A percentile compares a stretch with the other conserved stretches of the same genome.
Evolutionary conservation across 1,139 yeast genomes (phyloP).

Genomic region (Diutina ranongensis): DNA sequence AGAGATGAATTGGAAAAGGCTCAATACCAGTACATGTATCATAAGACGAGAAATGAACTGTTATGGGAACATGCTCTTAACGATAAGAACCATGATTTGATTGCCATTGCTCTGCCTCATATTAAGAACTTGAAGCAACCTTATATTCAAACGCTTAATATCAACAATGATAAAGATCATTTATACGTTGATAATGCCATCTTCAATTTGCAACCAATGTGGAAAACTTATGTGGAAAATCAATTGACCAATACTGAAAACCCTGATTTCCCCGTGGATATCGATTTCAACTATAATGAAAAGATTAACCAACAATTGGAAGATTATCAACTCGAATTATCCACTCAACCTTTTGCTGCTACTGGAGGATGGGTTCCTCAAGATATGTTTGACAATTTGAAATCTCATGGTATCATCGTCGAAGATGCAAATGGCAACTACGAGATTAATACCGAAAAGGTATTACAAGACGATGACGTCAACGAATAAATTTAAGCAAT

Average conservation of each 20-base stretch:
- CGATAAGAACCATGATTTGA: constrained; percentile 48
- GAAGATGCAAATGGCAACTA: constrained; percentile 25
- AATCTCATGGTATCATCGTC: constrained; percentile 53
- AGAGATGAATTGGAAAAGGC: constrained; percentile 64
- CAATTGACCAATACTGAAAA: constrained; percentile 39
- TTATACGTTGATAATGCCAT: constrained; percentile 55
- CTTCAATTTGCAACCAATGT: constrained; percentile 63
- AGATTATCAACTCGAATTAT: constrained; percentile 55
- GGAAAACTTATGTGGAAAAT: constrained; percentile 61
- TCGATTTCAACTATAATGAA: constrained; percentile 42
- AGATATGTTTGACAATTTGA: constrained; percentile 68
- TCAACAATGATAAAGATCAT: constrained; percentile 52
- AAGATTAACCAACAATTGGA: constrained; percentile 48
- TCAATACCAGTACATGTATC: constrained; percentile 76
- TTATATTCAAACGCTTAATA: constrained; percentile 52
- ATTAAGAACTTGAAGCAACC: constrained; percentile 58
- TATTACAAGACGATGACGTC: constrained; percentile 13
- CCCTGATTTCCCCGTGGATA: constrained; percentile 47
- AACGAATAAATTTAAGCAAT: too few species aligned
- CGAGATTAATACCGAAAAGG: constrained; percentile 28
- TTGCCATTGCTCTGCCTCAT: constrained; percentile 73
- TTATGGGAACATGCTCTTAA: constrained; percentile 75
- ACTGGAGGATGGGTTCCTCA: constrained; percentile 96
- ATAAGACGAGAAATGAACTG: constrained; percentile 83
- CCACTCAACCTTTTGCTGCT: constrained; percentile 73